Conservation (phyloP, 2,329 filamentous ascomycete species). For the Tolypocladium inflatum region DNA sequence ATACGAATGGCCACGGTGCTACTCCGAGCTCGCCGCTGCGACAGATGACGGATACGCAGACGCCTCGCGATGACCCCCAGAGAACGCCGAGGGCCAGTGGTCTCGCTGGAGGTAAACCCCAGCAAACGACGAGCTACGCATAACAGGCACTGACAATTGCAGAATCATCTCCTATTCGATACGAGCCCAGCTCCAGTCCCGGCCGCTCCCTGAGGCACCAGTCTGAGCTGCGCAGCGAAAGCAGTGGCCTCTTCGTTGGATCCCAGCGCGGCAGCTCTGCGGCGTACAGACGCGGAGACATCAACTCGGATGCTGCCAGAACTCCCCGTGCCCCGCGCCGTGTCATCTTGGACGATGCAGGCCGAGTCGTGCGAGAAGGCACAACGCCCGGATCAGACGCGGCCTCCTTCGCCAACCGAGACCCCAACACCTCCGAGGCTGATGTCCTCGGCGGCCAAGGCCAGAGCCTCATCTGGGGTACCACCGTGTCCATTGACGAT, state of each 20-base stretch:
- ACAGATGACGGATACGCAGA: conserved; percentile 49
- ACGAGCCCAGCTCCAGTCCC: conserved; percentile 83
- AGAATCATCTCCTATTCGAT: conserved; percentile 92
- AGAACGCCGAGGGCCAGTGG: conserved; percentile 62
- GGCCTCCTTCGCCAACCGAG: conserved; percentile 49
- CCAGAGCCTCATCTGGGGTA: conserved; percentile 88
- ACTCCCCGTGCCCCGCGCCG: conserved; percentile 42
- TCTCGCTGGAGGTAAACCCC: conserved; percentile 52
- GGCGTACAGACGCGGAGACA: conserved; percentile 62
- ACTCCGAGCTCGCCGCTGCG: conserved; percentile 50
- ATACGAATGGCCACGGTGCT: conserved; percentile 26
- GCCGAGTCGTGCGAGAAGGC: conserved; percentile 47
- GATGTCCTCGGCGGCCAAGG: conserved; percentile 75
- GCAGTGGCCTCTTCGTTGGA: conserved; percentile 75
- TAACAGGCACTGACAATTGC: conserved; percentile 6
- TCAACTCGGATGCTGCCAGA: conserved; percentile 68
- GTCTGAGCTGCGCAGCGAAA: conserved; percentile 70
- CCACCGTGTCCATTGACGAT: conserved; percentile 88
- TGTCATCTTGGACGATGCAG: conserved; percentile 49
- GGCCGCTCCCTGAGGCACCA: conserved; percentile 53
- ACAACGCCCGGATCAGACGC: conserved; percentile 45
- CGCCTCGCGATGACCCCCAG: conserved; percentile 41
- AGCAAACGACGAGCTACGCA: not conserved
- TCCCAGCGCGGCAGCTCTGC: conserved; percentile 49
- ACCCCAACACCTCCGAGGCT: conserved; percentile 87